phyloP scores from a whole-genome alignment of 129 eudicot genomes.

The Daucus carota region DH1_v3.0 NC_030383.2:63004001-63004500 shows the following conservation, averaged over 20 bases:
- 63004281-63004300: conserved; percentile 76
- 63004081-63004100: conserved; percentile 62
- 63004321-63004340: conserved; percentile 87
- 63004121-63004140: conserved; percentile 68
- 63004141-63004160: conserved; percentile 55
- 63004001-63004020: conserved; percentile 85
- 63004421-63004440: conserved; percentile 76
- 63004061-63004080: conserved; percentile 36
- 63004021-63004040: conserved; percentile 61
- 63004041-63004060: conserved; percentile 66
- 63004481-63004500: conserved; percentile 27
- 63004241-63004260: conserved; percentile 48
- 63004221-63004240: not conserved
- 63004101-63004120: conserved; percentile 61
- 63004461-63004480: conserved; percentile 19
- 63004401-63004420: conserved; percentile 47
- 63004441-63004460: conserved; percentile 52
- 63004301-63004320: conserved; percentile 34
- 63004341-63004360: conserved; percentile 78
- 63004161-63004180: conserved; percentile 65
- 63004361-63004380: conserved; percentile 72
- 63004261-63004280: conserved; percentile 67
- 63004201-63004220: conserved; percentile 8
- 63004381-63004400: conserved; percentile 75
- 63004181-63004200: conserved; percentile 54